Conservation (phyloP, 176 grass and related monocot genomes). For the Puya raimondii region DNA sequence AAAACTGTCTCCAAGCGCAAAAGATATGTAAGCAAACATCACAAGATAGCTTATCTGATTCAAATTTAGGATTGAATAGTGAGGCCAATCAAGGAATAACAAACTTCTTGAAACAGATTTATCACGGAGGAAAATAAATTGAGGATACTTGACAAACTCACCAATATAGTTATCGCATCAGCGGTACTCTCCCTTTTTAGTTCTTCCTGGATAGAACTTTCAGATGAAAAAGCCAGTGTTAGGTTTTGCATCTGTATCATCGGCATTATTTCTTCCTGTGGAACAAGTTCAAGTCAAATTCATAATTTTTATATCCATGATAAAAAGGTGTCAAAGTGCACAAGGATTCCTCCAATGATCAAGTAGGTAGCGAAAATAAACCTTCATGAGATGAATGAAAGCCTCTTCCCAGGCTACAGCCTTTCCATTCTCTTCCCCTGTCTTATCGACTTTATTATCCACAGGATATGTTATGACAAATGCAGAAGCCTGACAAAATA, state of each 20-base stretch:
- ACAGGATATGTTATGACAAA: slow-evolving; percentile 96
- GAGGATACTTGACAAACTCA: slow-evolving; percentile 30
- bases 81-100: slow-evolving; percentile 21
- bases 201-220: slow-evolving; percentile 93
- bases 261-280: slow-evolving; percentile 77
- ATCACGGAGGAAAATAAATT: slow-evolving; percentile 22
- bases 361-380: slow-evolving; percentile 14
- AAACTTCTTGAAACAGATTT: neutral
- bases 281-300: slow-evolving; percentile 15
- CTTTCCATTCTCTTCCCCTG: slow-evolving; percentile 58
- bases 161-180: slow-evolving; percentile 82
- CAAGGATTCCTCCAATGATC: neutral
- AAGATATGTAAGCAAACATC: slow-evolving; percentile 97
- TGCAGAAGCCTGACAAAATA: slow-evolving; percentile 60
- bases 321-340: neutral
- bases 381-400: slow-evolving; percentile 81
- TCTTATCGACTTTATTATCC: slow-evolving; percentile 75
- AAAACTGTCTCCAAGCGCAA: slow-evolving; percentile 71
- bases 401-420: slow-evolving; percentile 89
- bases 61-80: slow-evolving; percentile 28
- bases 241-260: slow-evolving; percentile 77
- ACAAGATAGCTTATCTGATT: slow-evolving; percentile 96
- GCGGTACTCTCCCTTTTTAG: slow-evolving; percentile 85
- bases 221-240: slow-evolving; percentile 86
- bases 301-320: neutral